Conservation (phyloP, 148 eudicot species). For the Salicornia ramosissima region DNA sequence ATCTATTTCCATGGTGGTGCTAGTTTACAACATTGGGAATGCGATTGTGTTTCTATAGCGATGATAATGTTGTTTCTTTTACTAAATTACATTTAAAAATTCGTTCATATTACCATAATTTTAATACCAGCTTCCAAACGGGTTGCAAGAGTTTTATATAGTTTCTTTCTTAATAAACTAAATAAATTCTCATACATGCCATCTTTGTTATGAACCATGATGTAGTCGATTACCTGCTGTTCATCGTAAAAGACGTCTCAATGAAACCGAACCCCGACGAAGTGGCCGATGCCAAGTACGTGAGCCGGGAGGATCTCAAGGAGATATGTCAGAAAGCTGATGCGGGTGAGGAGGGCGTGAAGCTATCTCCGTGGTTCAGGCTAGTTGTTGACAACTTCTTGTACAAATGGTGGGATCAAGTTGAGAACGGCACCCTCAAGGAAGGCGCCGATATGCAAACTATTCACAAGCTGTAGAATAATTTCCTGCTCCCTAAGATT, state of each 20-base stretch:
- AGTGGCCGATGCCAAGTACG: conserved; percentile 72
- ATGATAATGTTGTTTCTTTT: too few species aligned
- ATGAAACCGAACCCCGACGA: conserved; percentile 86
- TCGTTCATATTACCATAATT: too few species aligned
- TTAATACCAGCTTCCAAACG: too few species aligned
- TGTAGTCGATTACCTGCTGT: conserved; percentile 88
- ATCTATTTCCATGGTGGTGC: too few species aligned
- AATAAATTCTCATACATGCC: background rate
- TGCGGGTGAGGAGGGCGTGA: conserved; percentile 86
- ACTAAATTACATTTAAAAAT: too few species aligned
- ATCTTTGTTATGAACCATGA: background rate
- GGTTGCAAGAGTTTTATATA: too few species aligned
- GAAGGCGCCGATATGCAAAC: conserved; percentile 79
- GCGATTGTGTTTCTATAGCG: too few species aligned
- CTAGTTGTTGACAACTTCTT: conserved; percentile 87
- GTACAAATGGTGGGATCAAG: conserved; percentile 96
- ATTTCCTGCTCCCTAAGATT: background rate
- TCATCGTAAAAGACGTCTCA: conserved; percentile 70
- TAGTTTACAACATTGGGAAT: too few species aligned
- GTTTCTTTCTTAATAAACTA: too few species aligned
- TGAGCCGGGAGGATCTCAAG: conserved; percentile 64
- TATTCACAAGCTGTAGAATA: conserved; percentile 54
- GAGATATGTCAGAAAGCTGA: conserved; percentile 81
- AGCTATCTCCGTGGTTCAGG: conserved; percentile 94
- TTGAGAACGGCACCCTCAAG: conserved; percentile 58